Base-by-base conservation (phyloP, 352 stramenopile species). In the Plasmopara halstedii region DNA sequence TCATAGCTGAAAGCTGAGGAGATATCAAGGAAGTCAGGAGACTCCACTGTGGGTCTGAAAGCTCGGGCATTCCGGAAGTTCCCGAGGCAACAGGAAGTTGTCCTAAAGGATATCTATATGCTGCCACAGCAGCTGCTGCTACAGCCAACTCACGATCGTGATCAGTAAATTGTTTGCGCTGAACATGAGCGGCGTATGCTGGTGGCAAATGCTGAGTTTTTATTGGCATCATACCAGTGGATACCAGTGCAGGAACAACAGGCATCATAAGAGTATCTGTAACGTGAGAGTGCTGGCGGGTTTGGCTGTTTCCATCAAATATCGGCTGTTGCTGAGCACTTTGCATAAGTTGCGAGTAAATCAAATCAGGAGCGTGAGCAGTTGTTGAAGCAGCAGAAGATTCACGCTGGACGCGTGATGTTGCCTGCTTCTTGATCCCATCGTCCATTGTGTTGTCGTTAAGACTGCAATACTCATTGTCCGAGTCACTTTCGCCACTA, bases 11-110 rank as follows among this genome's bases (percentile, higher is more conserved):
- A 6, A 90, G 50, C 29, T 88, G 76, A 9, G 76, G 75, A 8
- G 76, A 86, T 61, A 90, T 83, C 23, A 90, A 58, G n/a, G 76
- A 85, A 48, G 64, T 81, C 39, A 90, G 45, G 44, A 90, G 77
- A 51, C 47, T 87, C 79, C 79, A 90, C 42, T 90, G 79, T 3
- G 79, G 79, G 36, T 90, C 76, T 37, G 60, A 70, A 41, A 84
- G 58, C 39, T 77, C 63, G 8, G 53, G 60, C 22, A 83, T 62
- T 10, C 35, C 49, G 43, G 42, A n/a, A 49, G 47, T 33, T 21
- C 45, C 52, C 25, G 44, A 43, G 10, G 48, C 29, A 41, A 46
- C 42, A 43, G 53, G 33, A 20, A 61, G 31, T 19, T 71, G 58
- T 11, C 58, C 62, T 50, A 68, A 25, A 7, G 62, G 62, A 45